A percentile compares a stretch with the other conserved stretches of the same genome.
Evolutionary conservation across 352 stramenopile species (phyloP).

Genomic region (Pythium oligandrum): DNA sequence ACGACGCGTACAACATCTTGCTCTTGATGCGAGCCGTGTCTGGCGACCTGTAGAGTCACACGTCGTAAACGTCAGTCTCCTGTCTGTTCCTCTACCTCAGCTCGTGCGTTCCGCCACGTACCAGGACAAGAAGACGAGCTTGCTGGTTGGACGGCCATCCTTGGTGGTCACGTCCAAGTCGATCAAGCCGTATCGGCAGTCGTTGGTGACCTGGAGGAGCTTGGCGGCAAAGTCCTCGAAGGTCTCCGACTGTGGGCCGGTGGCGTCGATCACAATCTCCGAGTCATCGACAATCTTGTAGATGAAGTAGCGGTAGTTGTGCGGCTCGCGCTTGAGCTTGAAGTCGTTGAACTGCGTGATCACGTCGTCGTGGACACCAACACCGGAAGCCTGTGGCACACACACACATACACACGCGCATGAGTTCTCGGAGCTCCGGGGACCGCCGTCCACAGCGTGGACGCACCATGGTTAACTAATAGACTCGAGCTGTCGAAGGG

Average conservation of each 20-base stretch:
- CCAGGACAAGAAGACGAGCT: conserved; percentile 92
- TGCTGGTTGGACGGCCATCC: conserved; percentile 85
- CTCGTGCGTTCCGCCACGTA: conserved; percentile 18
- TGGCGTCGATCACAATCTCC: conserved; percentile 92
- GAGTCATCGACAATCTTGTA: conserved; percentile 93
- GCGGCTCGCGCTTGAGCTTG: conserved; percentile 91
- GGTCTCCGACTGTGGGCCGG: conserved; percentile 62
- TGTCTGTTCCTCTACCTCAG: background rate
- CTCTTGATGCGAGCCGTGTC: conserved; percentile 90
- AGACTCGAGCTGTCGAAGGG: too few relatives aligned
- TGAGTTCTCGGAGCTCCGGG: background rate
- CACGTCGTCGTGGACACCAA: conserved; percentile 91
- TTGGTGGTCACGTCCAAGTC: conserved; percentile 88
- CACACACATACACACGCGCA: background rate
- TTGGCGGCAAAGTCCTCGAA: conserved; percentile 88
- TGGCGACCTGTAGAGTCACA: conserved; percentile 60
- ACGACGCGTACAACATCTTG: conserved; percentile 96
- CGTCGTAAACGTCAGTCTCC: background rate
- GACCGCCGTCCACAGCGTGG: too few relatives aligned
- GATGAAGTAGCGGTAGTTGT: conserved; percentile 94
- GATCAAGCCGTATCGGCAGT: conserved; percentile 88
- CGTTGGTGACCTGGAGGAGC: conserved; percentile 64
- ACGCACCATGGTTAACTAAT: too few relatives aligned
- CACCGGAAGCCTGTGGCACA: conserved; percentile 85
- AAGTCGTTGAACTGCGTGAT: conserved; percentile 93